Conservation (phyloP, 2,329 filamentous ascomycete species). For the Colletotrichum orbiculare region DNA sequence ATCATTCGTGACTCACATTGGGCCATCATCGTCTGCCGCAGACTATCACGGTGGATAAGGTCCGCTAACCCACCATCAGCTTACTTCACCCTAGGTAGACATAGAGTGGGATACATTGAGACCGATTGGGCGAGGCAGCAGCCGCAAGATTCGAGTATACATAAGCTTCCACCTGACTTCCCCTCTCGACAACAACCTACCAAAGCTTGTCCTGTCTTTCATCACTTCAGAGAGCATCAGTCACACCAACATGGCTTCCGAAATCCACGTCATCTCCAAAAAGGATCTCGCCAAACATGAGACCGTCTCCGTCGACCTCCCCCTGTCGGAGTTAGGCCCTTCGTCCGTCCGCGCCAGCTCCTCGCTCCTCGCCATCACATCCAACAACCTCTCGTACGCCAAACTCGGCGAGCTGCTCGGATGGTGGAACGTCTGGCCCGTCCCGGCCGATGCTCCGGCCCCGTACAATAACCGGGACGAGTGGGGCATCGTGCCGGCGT, state of each 20-base stretch:
- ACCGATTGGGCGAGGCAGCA: too few species aligned
- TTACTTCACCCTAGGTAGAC: too few species aligned
- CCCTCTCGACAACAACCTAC: too few species aligned
- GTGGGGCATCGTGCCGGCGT: conserved; percentile 61
- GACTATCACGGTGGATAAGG: too few species aligned
- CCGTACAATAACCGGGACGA: conserved; percentile 47
- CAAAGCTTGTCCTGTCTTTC: too few species aligned
- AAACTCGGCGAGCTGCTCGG: conserved; percentile 41
- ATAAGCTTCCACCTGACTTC: too few species aligned
- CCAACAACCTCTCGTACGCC: conserved; percentile 50
- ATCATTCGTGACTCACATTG: too few species aligned
- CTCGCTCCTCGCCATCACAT: conserved; percentile 44
- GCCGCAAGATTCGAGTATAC: too few species aligned
- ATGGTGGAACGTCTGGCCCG: conserved; percentile 58
- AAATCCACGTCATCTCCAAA: conserved; percentile 45
- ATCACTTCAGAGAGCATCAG: not conserved
- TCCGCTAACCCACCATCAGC: too few species aligned
- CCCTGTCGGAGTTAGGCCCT: conserved; percentile 34
- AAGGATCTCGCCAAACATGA: conserved; percentile 41
- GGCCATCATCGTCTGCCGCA: too few species aligned
- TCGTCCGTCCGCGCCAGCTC: conserved; percentile 47
- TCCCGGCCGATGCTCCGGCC: conserved; percentile 47
- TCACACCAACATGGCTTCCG: conserved; percentile 16
- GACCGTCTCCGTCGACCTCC: conserved; percentile 17
- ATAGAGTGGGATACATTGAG: too few species aligned